These are phyloP conservation scores for Pilatotrama ljubarskyi DNA, from an alignment of 768 basidiomycete genomes.

Conservation along the genomic window DNA sequence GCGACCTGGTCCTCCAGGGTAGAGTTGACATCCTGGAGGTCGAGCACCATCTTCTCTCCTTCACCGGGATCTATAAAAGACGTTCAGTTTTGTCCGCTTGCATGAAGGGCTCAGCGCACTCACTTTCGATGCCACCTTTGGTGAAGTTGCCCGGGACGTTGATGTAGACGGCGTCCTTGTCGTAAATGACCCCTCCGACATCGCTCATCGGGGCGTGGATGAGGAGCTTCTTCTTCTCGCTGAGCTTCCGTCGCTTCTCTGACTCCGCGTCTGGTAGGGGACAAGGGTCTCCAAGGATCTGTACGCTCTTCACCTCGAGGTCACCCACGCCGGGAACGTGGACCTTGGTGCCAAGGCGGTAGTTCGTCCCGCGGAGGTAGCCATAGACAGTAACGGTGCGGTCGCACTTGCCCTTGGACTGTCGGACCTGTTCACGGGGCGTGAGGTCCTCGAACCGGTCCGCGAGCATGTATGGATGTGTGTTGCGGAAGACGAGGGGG, in stretches of 20 bases:
- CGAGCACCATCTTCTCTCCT: slow-evolving; percentile 97
- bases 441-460: slow-evolving; percentile 97
- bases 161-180: slow-evolving; percentile 98
- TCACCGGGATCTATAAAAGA: slow-evolving; percentile 62
- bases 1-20: slow-evolving; percentile 87
- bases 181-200: slow-evolving; percentile 93
- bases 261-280: slow-evolving; percentile 89
- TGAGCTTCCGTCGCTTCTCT: slow-evolving; percentile 89
- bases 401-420: slow-evolving; percentile 84
- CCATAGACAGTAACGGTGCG: slow-evolving; percentile 94
- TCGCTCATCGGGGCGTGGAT: slow-evolving; percentile 99
- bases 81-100: background rate
- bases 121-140: slow-evolving; percentile 67
- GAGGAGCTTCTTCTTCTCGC: slow-evolving; percentile 90
- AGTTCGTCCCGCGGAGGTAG: slow-evolving; percentile 88
- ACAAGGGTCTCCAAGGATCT: slow-evolving; percentile 88
- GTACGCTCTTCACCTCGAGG: slow-evolving; percentile 70
- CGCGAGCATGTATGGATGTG: slow-evolving; percentile 91
- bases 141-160: slow-evolving; percentile 97
- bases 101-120: slow-evolving; percentile 21
- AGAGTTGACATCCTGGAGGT: slow-evolving; percentile 79
- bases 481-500: slow-evolving; percentile 92
- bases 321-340: slow-evolving; percentile 97
- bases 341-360: slow-evolving; percentile 72
- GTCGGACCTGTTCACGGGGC: slow-evolving; percentile 76